These are phyloP conservation scores for Discostella stelligera DNA, from an alignment of 352 stramenopile genomes.

Conservation along the genomic window DNA sequence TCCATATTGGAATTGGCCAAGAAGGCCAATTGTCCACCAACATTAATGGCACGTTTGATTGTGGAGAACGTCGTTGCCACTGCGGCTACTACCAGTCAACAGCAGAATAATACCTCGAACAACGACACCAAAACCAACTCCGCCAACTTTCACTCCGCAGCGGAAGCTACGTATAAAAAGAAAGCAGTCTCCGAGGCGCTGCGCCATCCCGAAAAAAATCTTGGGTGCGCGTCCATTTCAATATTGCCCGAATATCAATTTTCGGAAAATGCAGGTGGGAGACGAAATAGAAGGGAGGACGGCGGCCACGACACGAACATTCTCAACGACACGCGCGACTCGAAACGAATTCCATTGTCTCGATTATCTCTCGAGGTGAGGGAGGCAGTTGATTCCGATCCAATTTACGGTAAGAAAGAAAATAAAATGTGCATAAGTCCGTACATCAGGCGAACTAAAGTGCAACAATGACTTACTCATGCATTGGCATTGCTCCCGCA, in stretches of 20 bases:
- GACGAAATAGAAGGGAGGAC: neutral
- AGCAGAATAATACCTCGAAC: neutral
- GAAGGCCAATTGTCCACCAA: constrained; percentile 62
- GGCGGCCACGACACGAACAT: neutral
- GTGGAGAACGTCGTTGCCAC: constrained; percentile 49
- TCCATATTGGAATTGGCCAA: constrained; percentile 64
- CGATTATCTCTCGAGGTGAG: constrained; percentile 64
- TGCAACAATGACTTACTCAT: neutral
- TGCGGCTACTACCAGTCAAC: neutral
- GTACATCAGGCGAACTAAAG: neutral
- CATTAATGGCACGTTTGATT: constrained; percentile 63
- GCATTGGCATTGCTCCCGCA: too few species aligned
- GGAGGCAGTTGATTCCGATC: constrained; percentile 65
- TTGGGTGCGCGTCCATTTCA: constrained; percentile 39
- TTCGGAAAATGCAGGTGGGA: constrained; percentile 33
- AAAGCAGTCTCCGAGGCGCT: constrained; percentile 59
- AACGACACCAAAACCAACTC: neutral
- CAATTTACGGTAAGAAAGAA: constrained; percentile 67
- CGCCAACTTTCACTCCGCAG: neutral
- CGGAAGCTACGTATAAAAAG: constrained; percentile 22
- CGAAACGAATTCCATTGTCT: constrained; percentile 25
- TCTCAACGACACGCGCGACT: neutral
- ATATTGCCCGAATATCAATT: constrained; percentile 56
- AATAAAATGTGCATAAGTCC: neutral
- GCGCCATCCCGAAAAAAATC: constrained; percentile 51